A percentile compares a stretch with the other conserved stretches of the same genome.
Evolutionary conservation across 768 basidiomycete species (phyloP).

Genomic region (Galerina marginata): DNA sequence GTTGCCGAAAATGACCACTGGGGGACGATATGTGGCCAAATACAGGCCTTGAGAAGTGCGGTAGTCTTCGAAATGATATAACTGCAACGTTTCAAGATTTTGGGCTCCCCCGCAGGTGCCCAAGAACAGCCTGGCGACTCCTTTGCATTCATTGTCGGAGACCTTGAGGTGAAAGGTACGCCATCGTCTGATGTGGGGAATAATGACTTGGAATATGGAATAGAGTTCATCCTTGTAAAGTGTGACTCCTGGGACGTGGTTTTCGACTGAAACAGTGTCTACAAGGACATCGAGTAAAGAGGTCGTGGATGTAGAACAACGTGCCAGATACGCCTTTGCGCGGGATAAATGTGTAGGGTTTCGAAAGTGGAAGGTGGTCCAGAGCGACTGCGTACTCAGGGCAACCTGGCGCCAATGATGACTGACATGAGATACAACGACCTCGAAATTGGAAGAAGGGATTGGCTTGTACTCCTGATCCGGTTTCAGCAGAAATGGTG

Average conservation of each 20-base stretch:
- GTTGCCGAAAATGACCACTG: constrained; percentile 62
- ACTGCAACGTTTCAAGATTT: constrained; percentile 61
- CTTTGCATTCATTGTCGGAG: constrained; percentile 64
- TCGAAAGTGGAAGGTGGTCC: constrained; percentile 62
- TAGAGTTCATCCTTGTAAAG: constrained; percentile 58
- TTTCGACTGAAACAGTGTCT: constrained; percentile 55
- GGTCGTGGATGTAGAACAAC: constrained; percentile 32
- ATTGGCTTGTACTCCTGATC: constrained; percentile 45
- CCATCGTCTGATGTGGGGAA: constrained; percentile 57
- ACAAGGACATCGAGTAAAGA: constrained; percentile 58
- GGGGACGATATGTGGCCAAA: constrained; percentile 60
- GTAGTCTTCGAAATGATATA: constrained; percentile 71
- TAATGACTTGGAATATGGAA: constrained; percentile 47
- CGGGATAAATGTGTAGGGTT: constrained; percentile 54
- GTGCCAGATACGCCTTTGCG: constrained; percentile 49
- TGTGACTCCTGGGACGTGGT: constrained; percentile 54
- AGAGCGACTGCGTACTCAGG: constrained; percentile 52
- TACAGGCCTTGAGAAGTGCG: constrained; percentile 54
- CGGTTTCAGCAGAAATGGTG: constrained; percentile 57
- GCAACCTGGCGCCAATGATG: constrained; percentile 61
- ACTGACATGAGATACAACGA: constrained; percentile 64
- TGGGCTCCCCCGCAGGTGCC: constrained; percentile 58
- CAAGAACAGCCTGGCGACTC: constrained; percentile 53
- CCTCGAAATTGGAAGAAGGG: constrained; percentile 54
- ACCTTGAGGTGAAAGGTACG: constrained; percentile 65